Percentiles rank a stretch among this genome's conserved stretches.
Evolutionary conservation across 192 early-diverging fungal genomes (phyloP).

Genomic region (Coemansia sp.): DNA sequence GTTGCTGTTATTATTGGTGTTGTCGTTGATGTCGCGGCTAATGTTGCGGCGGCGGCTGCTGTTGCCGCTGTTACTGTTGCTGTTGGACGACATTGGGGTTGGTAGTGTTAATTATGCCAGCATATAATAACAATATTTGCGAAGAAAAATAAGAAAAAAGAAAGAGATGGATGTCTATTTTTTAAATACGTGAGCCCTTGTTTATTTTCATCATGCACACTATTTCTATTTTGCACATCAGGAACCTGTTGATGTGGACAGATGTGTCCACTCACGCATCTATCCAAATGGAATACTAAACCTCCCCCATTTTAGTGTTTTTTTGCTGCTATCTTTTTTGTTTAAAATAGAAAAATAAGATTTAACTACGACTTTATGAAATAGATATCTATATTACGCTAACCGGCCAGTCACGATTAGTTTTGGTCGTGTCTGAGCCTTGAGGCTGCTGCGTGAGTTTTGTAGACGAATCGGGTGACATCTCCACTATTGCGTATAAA

Average conservation of each 20-base stretch:
- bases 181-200: background rate
- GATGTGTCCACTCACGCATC: background rate
- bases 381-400: slow-evolving; percentile 2
- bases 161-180: background rate
- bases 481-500: background rate
- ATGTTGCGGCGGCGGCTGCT: too few species aligned
- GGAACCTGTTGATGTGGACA: too few species aligned
- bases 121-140: background rate
- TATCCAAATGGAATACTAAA: background rate
- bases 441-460: slow-evolving; percentile 6
- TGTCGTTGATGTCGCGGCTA: too few species aligned
- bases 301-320: background rate
- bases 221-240: too few species aligned
- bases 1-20: too few species aligned
- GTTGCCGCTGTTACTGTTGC: too few species aligned
- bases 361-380: background rate
- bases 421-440: background rate
- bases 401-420: slow-evolving; percentile 22
- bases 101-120: too few species aligned
- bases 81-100: too few species aligned
- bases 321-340: background rate
- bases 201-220: too few species aligned
- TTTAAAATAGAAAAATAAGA: background rate
- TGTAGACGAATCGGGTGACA: slow-evolving; percentile 1
- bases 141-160: background rate